Base-by-base conservation (phyloP, 163 green algal species). In the Scenedesmus sp. region DNA sequence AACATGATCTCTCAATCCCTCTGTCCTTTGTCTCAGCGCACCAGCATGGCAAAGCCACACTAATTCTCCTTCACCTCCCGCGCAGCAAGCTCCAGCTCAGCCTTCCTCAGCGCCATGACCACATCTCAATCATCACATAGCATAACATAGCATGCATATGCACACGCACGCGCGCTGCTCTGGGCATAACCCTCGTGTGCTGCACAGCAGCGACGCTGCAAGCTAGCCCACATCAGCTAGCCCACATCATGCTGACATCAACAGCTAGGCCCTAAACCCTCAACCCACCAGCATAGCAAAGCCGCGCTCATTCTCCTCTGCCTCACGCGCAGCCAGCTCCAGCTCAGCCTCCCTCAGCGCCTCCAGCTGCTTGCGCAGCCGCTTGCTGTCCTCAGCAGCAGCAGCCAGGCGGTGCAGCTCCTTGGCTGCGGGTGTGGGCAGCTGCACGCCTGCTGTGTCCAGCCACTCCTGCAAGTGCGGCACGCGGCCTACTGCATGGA, bases 311-410 rank as follows among this genome's bases (percentile, higher is more conserved):
- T 57, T 92, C 20, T 92, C 88, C n/a, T 92, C 88, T 70, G 88
- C 88, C 60, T 92, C 88, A 46, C 54, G 62, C 1, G 88, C 88
- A 59, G 88, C 88, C 13, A 92, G 18, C 64, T 92, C 88, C 46
- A 92, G 81, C 64, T 92, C 88, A 16, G 88, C 88, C 81, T 92
- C 88, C 46, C 88, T 88, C 13, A 92, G 81, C 2, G 82, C 88
- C n/a, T 92, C 88, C 10, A 92, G 66, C 52, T 92, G 88, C 54
- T 84, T 84, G 4, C 64, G 62, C 12, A 92, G 81, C 2, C 81
- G 64, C 52, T 76, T 74, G 54, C 23, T 89, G 3, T 92, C 88
- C 4, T 26, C 88, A 12, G 88, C 88, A 54, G 87, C 87, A 23
- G 74, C 57, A 55, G 56, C n/a, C 2, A 87, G 59, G 7, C 20